Base-by-base conservation (phyloP, 768 basidiomycete genomes). In the Hirschioporus abietinus region DNA sequence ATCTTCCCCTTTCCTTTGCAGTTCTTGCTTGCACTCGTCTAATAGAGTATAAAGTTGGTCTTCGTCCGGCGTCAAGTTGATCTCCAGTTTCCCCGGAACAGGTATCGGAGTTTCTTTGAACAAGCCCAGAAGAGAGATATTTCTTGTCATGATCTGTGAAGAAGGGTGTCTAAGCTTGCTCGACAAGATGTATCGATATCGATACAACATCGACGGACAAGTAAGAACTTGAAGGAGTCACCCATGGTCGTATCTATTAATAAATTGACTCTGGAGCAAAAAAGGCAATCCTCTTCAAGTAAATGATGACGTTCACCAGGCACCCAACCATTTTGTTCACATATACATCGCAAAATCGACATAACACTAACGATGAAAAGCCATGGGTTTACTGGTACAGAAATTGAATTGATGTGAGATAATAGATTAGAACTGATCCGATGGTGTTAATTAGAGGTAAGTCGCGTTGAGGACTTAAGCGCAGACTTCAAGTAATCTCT, bases 11-110 rank as follows among this genome's bases (percentile, higher is more conserved):
- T 86, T 81, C 35, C 83, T 80, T 66, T 79, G 75, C 66, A 81
- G 82, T 70, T 90, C 78, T 70, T 84, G 78, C 17, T 74, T 77
- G 74, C 91, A 97, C 66, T 89, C 88, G 73, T 96, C 88, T 64
- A 98, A 82, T n/a, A 96, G 81, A 1, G 78, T 74, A 76, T 92
- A 95, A 58, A 98, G 81, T 34, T 78, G 78, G 65, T 83, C 79
- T 77, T 98, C 96, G 1, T 80, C 78, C 0, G 86, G 83, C 1
- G 88, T 91, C 64, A 96, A 81, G 26, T 80, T 70, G 70, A 96
- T 80, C 9, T 74, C 71, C 65, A 75, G 68, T 64, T 70, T 76
- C 34, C 76, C 66, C 7, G 73, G 73, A 23, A 78, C 73, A 35
- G 70, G 68, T 25, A 80, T 72, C 64, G 74, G 76, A 35, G 75